Percentiles rank a stretch among this genome's conserved stretches.
Evolutionary conservation across 1,284 basidiomycete genomes (phyloP).

Genomic region (Cerioporus squamosus): DNA sequence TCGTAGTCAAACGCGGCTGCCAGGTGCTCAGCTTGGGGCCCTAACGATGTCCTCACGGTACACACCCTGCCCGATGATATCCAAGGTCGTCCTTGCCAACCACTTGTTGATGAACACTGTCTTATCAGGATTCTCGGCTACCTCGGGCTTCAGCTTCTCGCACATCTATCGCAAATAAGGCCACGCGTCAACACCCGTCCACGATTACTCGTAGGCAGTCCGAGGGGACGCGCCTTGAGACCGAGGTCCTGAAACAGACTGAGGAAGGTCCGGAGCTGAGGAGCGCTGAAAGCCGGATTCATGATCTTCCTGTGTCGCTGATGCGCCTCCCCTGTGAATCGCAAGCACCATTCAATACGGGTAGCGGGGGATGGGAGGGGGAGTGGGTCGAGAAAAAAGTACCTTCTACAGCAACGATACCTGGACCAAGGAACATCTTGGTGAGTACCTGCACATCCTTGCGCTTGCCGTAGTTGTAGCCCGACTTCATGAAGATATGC

Average conservation of each 20-base stretch:
- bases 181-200: not conserved
- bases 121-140: slow-evolving; percentile 3
- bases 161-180: not conserved
- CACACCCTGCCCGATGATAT: slow-evolving; percentile 45
- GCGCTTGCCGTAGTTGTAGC: slow-evolving; percentile 28
- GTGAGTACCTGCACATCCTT: slow-evolving; percentile 1
- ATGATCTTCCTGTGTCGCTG: slow-evolving; percentile 44
- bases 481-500: slow-evolving; percentile 31
- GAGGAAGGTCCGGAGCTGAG: slow-evolving; percentile 49
- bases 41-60: not conserved
- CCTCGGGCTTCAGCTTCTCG: slow-evolving; percentile 22
- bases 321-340: slow-evolving; percentile 40
- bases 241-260: slow-evolving; percentile 48
- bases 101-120: slow-evolving; percentile 41
- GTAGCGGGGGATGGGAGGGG: not conserved
- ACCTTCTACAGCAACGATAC: too few relatives aligned
- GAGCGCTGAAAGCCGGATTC: slow-evolving; percentile 43
- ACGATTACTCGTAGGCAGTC: not conserved
- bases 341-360: too few relatives aligned
- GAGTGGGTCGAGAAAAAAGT: not conserved
- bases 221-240: slow-evolving; percentile 42
- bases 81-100: slow-evolving; percentile 47
- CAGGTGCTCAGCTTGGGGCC: too few relatives aligned
- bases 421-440: not conserved
- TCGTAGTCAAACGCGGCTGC: slow-evolving; percentile 28